These are phyloP conservation scores for Rhynchosporium agropyri DNA, from an alignment of 2,329 filamentous ascomycete genomes.

Conservation along the genomic window DNA sequence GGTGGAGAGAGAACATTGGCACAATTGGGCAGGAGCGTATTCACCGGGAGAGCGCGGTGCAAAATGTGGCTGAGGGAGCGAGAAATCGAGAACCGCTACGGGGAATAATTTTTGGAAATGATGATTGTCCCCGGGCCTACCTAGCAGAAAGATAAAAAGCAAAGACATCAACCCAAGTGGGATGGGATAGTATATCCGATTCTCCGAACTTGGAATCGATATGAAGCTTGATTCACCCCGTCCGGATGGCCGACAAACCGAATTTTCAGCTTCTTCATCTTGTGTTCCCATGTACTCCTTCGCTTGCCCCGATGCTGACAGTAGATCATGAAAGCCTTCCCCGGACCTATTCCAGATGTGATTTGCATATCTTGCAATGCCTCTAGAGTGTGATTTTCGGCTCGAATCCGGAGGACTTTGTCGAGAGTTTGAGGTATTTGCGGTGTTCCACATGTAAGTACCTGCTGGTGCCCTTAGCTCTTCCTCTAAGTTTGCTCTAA, in stretches of 20 bases:
- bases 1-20: neutral
- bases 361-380: too few relatives aligned
- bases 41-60: slow-evolving; percentile 1
- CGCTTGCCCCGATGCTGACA: neutral
- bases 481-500: neutral
- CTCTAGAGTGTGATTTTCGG: too few relatives aligned
- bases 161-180: too few relatives aligned
- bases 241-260: neutral
- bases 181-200: too few relatives aligned
- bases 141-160: too few relatives aligned
- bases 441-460: too few relatives aligned
- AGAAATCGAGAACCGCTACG: neutral
- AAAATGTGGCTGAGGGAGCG: slow-evolving; percentile 9
- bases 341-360: too few relatives aligned
- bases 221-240: neutral
- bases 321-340: too few relatives aligned
- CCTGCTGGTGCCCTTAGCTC: neutral
- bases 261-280: neutral
- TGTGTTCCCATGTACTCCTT: neutral
- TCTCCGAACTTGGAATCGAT: neutral
- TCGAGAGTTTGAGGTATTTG: too few relatives aligned
- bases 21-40: slow-evolving; percentile 16
- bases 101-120: neutral
- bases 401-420: too few relatives aligned
- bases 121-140: too few relatives aligned